Evolutionary conservation across 345 rosid genomes (phyloP), one percentile per base, ranked within the genome.

Genomic region (Bruguiera parviflora): DNA sequence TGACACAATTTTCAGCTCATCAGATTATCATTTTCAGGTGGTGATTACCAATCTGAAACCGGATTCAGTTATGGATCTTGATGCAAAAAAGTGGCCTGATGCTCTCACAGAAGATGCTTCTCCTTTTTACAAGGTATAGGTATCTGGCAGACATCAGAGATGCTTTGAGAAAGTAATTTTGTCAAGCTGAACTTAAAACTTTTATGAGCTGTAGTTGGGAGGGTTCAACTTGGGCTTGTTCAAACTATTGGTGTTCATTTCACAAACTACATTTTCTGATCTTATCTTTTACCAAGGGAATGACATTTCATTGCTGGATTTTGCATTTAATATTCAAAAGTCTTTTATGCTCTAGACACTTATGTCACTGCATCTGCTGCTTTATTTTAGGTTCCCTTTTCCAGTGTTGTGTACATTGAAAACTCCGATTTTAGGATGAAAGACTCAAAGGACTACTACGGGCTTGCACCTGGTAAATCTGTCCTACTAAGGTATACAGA

Each of bases 21-120:
- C 25, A 56, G 63, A 55, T 49, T 60, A 63, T 29, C 39, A 13
- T 64, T 77, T 58, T 70, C 73, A 89, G 92, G 88, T 89, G 20
- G 86, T 87, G 59, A 86, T 96, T 73, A 86, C 92, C 73, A 96
- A 92, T 77, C 69, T 96, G 73, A 86, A 89, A 29, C 70, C 96
- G 31, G 85, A 84, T 70, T 72, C 75, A 39, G 65, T 80, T 61
- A 68, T 90, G 70, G 83, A 88, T 79, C 90, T 92, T 71, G 97
- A 95, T 69, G 99, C 97, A 63, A 95, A 89, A 82, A 87, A 82
- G 79, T 95, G 97, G 98, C 98, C 97, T 51, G 94, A 95, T 79
- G 92, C 94, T 69, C 84, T 78, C 68, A 66, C 82, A 59, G 94
- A 84, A 65, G 90, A 90, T 75, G 68, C 84, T 70, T 84, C 89